Base-by-base conservation (phyloP, 129 eudicot species). In the Helianthus tuberosus region DNA sequence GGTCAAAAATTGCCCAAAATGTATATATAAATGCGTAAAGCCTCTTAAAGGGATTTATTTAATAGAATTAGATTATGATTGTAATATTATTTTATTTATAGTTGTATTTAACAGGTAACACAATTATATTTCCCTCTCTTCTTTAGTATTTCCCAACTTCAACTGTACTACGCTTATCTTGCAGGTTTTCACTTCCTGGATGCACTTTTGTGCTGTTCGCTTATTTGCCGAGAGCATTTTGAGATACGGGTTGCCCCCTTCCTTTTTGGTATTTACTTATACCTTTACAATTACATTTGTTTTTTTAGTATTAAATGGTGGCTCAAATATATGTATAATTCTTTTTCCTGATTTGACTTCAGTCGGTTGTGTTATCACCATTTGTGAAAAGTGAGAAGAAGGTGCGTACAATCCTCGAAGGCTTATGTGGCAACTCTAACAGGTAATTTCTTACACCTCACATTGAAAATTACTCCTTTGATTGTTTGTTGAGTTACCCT, bases 121-220 rank as follows among this genome's bases (percentile, higher is more conserved):
- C 43, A 11, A 25, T 14, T 4, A 66, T 53, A 27, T 1, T 5
- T 68, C 17, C 35, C 25, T 20, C 25, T 54, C 36, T 3, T 76
- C 38, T 43, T 12, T 70, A 36, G 36, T 32, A 20, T 62, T 48
- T 13, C 41, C 35, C 75, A 23, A 57, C 16, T 25, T 63, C 25
- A 12, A 5, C 50, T 44, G 62, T 36, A 17, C 71, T 52, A 38
- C 63, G 44, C 69, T 58, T 23, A 3, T 75, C 53, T 35, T 79
- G 79, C 94, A 95, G 99, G 97, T 95, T 61, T 91, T 91, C 79
- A 89, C 89, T 82, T 87, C 99, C 67, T 95, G 99, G 97, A 95
- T 95, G 96, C 97, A 91, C 86, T 95, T 95, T 70, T 95, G 96
- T 87, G 99, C 97, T 74, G 94, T 95, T 57, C 97, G 95, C 11